Evolutionary conservation across 2,329 filamentous ascomycete species (phyloP).

Genomic region (Colletotrichum plurivorum): DNA sequence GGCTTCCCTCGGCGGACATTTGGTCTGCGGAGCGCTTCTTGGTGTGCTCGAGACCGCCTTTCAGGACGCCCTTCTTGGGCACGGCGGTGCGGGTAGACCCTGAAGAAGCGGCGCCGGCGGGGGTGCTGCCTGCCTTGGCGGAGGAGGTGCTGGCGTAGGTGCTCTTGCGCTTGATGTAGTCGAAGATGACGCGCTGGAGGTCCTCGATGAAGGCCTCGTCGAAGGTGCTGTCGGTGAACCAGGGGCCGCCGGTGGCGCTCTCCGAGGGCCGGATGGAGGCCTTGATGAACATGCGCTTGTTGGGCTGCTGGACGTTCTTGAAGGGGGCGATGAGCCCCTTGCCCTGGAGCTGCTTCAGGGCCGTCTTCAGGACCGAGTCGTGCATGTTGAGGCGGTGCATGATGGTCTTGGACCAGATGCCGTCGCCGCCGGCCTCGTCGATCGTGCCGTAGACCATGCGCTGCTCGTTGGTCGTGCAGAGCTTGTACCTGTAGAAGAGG

Average conservation of each 20-base stretch:
- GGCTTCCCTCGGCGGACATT: constrained; percentile 48
- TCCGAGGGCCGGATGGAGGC: constrained; percentile 87
- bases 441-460: constrained; percentile 90
- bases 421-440: constrained; percentile 86
- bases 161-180: constrained; percentile 79
- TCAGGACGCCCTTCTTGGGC: constrained; percentile 71
- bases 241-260: constrained; percentile 91
- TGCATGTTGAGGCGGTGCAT: constrained; percentile 86
- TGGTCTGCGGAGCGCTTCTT: constrained; percentile 68
- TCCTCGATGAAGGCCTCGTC: constrained; percentile 90
- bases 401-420: constrained; percentile 92
- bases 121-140: no score
- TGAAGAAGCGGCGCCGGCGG: constrained; percentile 46
- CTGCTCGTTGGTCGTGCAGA: constrained; percentile 78
- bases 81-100: constrained; percentile 54
- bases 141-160: constrained; percentile 69
- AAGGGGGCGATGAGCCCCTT: constrained; percentile 89
- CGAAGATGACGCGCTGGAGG: constrained; percentile 80
- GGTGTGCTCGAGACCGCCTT: constrained; percentile 59
- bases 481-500: constrained; percentile 64
- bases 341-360: constrained; percentile 85
- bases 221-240: constrained; percentile 92
- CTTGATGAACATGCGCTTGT: constrained; percentile 97
- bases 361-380: constrained; percentile 84
- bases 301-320: constrained; percentile 91